Evolutionary conservation across 1,284 basidiomycete genomes (phyloP).

Genomic region (Puccinia hordei): DNA sequence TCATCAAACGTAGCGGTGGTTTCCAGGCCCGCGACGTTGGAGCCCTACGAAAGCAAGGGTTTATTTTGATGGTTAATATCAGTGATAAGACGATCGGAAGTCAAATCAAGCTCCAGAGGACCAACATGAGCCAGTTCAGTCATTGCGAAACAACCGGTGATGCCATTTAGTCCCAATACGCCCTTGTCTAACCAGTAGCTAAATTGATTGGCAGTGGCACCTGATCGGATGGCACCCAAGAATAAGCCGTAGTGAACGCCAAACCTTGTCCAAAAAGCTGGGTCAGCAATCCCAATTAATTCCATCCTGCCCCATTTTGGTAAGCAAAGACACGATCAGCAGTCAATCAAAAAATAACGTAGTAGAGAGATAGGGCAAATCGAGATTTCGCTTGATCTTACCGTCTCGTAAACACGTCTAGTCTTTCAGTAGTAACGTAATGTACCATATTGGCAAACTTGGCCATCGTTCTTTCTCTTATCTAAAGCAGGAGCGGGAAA

Average conservation of each 20-base stretch:
- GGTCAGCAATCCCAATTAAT: conserved; percentile 62
- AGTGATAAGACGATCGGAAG: not conserved
- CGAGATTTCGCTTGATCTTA: conserved; percentile 20
- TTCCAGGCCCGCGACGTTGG: conserved; percentile 66
- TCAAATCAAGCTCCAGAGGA: not conserved
- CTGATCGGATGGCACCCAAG: conserved; percentile 61
- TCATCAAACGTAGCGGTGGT: conserved; percentile 66
- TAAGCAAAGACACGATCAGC: not conserved
- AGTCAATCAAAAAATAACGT: not conserved
- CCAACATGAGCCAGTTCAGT: conserved; percentile 60
- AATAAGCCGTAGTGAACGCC: conserved; percentile 66
- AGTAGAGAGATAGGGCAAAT: not conserved
- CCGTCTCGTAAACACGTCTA: conserved; percentile 63
- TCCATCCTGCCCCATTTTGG: conserved; percentile 35
- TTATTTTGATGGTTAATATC: not conserved
- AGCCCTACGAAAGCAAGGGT: conserved; percentile 60
- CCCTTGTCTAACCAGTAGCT: conserved; percentile 66
- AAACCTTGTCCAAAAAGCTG: conserved; percentile 65
- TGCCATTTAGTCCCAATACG: conserved; percentile 64
- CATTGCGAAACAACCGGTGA: conserved; percentile 67
- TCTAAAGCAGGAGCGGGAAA: not conserved
- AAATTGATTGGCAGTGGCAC: conserved; percentile 61
- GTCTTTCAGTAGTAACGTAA: conserved; percentile 61
- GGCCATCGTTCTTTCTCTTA: conserved; percentile 59
- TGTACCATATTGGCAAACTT: conserved; percentile 57